These are phyloP conservation scores for Penicillium sp. DNA, from an alignment of 2,329 filamentous ascomycete genomes.

Conservation along the genomic window DNA sequence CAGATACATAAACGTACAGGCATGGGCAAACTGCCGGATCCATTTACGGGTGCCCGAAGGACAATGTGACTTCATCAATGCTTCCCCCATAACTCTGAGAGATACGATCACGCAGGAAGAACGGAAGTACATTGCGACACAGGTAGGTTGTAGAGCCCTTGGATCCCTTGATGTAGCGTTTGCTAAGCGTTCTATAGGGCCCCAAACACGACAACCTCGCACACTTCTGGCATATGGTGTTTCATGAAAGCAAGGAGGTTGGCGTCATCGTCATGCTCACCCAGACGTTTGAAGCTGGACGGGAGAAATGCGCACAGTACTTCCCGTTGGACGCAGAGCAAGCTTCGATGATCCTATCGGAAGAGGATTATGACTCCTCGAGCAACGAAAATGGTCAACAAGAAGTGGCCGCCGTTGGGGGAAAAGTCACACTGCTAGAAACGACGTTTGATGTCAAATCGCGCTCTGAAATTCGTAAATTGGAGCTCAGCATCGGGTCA, in stretches of 20 bases:
- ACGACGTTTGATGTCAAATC: slow-evolving; percentile 55
- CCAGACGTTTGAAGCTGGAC: slow-evolving; percentile 72
- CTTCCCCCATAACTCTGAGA: slow-evolving; percentile 65
- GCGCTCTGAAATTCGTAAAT: slow-evolving; percentile 69
- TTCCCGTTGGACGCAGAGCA: slow-evolving; percentile 64
- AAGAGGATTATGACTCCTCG: slow-evolving; percentile 38
- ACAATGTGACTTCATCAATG: slow-evolving; percentile 77
- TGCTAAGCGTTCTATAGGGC: slow-evolving; percentile 50
- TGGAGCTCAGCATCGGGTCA: slow-evolving; percentile 52
- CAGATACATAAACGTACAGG: slow-evolving; percentile 85
- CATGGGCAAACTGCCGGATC: slow-evolving; percentile 83
- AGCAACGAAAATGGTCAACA: slow-evolving; percentile 64
- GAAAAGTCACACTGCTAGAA: slow-evolving; percentile 62
- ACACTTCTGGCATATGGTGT: slow-evolving; percentile 95
- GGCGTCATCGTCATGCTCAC: slow-evolving; percentile 94
- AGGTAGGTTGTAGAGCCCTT: slow-evolving; percentile 46
- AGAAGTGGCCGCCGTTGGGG: slow-evolving; percentile 62
- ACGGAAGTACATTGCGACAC: slow-evolving; percentile 81
- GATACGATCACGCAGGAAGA: slow-evolving; percentile 47
- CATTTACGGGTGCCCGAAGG: slow-evolving; percentile 73
- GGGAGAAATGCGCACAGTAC: slow-evolving; percentile 86
- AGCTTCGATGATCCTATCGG: slow-evolving; percentile 45
- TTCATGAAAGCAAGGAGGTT: slow-evolving; percentile 70
- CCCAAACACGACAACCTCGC: slow-evolving; percentile 73
- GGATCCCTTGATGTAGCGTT: background rate